Conservation (phyloP, 495 filamentous ascomycete species). For the Aspergillus diversus region DNA sequence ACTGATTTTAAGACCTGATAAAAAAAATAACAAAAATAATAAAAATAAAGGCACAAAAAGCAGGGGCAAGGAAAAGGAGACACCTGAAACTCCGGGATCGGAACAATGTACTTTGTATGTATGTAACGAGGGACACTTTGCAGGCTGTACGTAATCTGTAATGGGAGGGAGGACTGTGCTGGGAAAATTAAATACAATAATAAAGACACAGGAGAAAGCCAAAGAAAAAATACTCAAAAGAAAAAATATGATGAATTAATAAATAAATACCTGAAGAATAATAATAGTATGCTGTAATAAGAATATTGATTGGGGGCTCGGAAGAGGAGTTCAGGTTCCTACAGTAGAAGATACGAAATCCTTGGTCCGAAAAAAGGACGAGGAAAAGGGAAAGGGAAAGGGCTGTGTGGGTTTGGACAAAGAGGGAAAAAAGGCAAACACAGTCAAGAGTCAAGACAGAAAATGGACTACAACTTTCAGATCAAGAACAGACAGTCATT, state of each 20-base stretch:
- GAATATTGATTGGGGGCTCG: background rate
- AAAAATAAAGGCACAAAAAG: conserved; percentile 27
- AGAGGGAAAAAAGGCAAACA: conserved; percentile 16
- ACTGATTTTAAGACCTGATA: background rate
- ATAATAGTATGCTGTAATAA: background rate
- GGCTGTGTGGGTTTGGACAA: conserved; percentile 18
- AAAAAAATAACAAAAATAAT: too few relatives aligned
- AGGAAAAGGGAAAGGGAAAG: conserved; percentile 2
- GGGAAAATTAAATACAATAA: background rate
- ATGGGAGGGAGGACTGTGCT: background rate
- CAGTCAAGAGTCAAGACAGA: conserved; percentile 1
- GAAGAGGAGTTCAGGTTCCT: background rate
- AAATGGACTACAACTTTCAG: conserved; percentile 8
- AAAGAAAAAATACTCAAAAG: conserved; percentile 13
- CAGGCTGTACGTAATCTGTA: conserved; percentile 25
- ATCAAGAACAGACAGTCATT: conserved; percentile 12
- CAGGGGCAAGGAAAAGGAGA: conserved; percentile 23
- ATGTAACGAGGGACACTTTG: conserved; percentile 10
- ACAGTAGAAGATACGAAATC: background rate
- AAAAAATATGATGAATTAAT: conserved; percentile 12
- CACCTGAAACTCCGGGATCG: conserved; percentile 37
- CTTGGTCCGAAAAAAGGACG: conserved; percentile 2
- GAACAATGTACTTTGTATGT: conserved; percentile 21
- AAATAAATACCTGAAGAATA: background rate
- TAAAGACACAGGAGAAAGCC: background rate